These are phyloP conservation scores for Erodium trifolium DNA, from an alignment of 441 rosid species.

Conservation along the genomic window DNA sequence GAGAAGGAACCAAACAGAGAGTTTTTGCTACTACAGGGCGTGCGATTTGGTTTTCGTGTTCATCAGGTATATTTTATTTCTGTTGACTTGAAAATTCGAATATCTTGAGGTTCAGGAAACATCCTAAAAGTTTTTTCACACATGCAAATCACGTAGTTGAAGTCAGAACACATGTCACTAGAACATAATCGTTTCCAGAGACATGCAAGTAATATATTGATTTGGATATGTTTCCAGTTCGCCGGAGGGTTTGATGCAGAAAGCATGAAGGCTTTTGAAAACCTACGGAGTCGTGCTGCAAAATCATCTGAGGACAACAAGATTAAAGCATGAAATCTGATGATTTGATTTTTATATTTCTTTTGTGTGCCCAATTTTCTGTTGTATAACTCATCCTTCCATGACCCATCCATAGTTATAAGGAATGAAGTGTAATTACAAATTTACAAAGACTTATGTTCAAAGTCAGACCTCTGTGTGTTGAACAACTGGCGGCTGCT, in stretches of 20 bases:
- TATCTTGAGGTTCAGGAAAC: neutral
- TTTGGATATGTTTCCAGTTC: slow-evolving; percentile 43
- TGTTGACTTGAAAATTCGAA: too few species aligned
- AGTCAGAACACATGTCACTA: neutral
- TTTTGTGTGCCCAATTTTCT: neutral
- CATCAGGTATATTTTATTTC: slow-evolving; percentile 54
- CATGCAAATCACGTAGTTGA: neutral
- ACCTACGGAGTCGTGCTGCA: slow-evolving; percentile 60
- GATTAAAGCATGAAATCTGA: slow-evolving; percentile 28
- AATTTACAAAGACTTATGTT: neutral
- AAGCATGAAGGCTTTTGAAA: slow-evolving; percentile 97
- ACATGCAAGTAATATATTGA: neutral
- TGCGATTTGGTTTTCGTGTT: slow-evolving; percentile 90
- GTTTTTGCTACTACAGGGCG: slow-evolving; percentile 85
- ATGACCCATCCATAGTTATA: neutral
- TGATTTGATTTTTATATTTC: neutral
- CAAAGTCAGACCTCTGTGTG: too few species aligned
- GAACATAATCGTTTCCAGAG: neutral
- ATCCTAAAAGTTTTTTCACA: neutral
- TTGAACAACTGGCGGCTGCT: too few species aligned
- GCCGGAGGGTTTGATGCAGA: slow-evolving; percentile 98
- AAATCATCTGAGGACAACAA: slow-evolving; percentile 28
- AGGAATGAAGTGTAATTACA: neutral
- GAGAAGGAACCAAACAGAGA: slow-evolving; percentile 94
- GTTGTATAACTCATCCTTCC: too few species aligned